Percentiles rank a stretch among this genome's conserved stretches.
Conservation (phyloP, 176 grass and related monocot genomes). For the Eleusine indica region DNA sequence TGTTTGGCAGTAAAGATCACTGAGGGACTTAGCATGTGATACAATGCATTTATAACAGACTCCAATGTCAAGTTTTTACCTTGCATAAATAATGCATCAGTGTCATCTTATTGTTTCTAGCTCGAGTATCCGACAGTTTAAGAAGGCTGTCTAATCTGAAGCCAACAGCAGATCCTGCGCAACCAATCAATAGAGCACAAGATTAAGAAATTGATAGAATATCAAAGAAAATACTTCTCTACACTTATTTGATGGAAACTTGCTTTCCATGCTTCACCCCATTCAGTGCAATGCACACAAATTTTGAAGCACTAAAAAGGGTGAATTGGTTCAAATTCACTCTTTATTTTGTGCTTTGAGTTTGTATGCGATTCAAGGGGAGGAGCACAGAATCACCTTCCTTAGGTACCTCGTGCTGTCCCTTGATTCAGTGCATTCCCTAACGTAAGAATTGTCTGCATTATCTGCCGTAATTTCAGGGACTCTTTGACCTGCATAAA, state of each 20-base stretch:
- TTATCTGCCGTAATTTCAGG: conserved; percentile 87
- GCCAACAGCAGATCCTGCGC: conserved; percentile 89
- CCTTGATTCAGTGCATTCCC: conserved; percentile 97
- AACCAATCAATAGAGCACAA: conserved; percentile 36
- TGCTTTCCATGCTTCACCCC: conserved; percentile 31
- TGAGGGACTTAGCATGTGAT: background rate
- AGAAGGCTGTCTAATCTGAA: conserved; percentile 98
- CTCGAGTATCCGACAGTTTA: conserved; percentile 91
- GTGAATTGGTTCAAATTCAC: conserved; percentile 8
- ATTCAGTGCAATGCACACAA: background rate
- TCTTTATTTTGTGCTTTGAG: conserved; percentile 23
- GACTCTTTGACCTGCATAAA: conserved; percentile 68
- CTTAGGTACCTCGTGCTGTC: conserved; percentile 57
- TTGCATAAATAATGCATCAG: conserved; percentile 99
- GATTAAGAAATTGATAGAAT: conserved; percentile 28
- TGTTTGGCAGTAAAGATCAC: background rate
- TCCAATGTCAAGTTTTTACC: conserved; percentile 47
- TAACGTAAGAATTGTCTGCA: conserved; percentile 96
- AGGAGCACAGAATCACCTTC: conserved; percentile 19
- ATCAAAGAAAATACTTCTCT: conserved; percentile 27
- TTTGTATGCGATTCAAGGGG: background rate
- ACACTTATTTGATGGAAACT: conserved; percentile 33
- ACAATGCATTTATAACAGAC: conserved; percentile 22
- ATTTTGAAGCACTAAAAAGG: conserved; percentile 13
- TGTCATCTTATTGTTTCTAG: conserved; percentile 98